Evolutionary conservation across 768 basidiomycete species (phyloP).

Genomic region (Cyclocybe cylindracea): DNA sequence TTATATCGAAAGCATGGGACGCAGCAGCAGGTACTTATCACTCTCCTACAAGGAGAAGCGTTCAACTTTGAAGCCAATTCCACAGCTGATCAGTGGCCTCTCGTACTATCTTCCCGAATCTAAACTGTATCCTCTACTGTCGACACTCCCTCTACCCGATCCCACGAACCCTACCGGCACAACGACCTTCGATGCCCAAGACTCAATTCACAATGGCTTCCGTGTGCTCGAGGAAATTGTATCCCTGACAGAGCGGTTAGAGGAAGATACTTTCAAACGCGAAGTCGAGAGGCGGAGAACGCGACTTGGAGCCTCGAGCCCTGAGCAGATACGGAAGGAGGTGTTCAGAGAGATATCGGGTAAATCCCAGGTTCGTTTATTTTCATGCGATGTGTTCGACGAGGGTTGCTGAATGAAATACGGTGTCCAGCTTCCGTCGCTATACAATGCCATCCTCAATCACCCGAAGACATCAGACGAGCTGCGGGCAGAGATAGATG

Average conservation of each 20-base stretch:
- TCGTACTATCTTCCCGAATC: conserved; percentile 77
- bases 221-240: conserved; percentile 75
- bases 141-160: conserved; percentile 70
- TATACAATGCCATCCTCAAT: conserved; percentile 81
- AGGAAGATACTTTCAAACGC: conserved; percentile 53
- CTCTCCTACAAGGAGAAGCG: neutral
- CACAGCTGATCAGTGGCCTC: conserved; percentile 67
- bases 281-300: conserved; percentile 80
- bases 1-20: conserved; percentile 62
- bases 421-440: conserved; percentile 56
- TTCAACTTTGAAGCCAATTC: neutral
- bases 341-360: conserved; percentile 67
- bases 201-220: conserved; percentile 68
- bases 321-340: conserved; percentile 59
- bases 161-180: conserved; percentile 71
- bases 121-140: conserved; percentile 59
- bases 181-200: conserved; percentile 56
- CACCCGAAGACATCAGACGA: conserved; percentile 81
- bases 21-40: conserved; percentile 49
- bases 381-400: neutral
- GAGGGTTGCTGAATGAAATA: conserved; percentile 1
- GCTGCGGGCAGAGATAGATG: conserved; percentile 75
- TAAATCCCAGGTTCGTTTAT: conserved; percentile 52
- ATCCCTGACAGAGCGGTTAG: conserved; percentile 59
- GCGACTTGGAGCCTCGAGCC: conserved; percentile 68